phyloP scores from a whole-genome alignment of 2,329 filamentous ascomycete genomes.

The Penicillium occitanis region DNA sequence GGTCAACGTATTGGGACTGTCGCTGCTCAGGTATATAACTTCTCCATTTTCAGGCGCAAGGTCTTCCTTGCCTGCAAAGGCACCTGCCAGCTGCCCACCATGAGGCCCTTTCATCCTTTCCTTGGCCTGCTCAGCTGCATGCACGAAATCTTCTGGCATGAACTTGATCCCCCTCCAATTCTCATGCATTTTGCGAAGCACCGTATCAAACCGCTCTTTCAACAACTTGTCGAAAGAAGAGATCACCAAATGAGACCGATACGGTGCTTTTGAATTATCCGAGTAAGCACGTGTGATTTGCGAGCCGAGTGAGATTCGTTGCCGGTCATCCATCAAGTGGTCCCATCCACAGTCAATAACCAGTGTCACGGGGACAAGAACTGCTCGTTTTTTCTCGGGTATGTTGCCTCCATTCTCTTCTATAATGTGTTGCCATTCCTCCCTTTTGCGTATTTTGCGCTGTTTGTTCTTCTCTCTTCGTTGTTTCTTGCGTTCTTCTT shows the following conservation, averaged over 20 bases:
- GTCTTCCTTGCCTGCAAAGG: constrained; percentile 50
- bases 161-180: constrained; percentile 80
- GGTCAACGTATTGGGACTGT: constrained; percentile 81
- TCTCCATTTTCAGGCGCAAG: constrained; percentile 50
- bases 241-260: constrained; percentile 70
- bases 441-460: constrained; percentile 55
- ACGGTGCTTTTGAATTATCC: constrained; percentile 71
- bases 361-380: constrained; percentile 72
- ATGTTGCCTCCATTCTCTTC: constrained; percentile 30
- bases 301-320: constrained; percentile 75
- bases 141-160: constrained; percentile 70
- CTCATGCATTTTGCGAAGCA: constrained; percentile 68
- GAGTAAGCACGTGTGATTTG: constrained; percentile 89
- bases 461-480: constrained; percentile 56
- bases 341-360: constrained; percentile 93
- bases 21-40: constrained; percentile 86
- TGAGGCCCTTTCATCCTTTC: constrained; percentile 62
- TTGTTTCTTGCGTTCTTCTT: constrained; percentile 58
- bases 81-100: constrained; percentile 60
- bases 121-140: constrained; percentile 65
- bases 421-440: constrained; percentile 37
- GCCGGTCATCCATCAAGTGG: constrained; percentile 80
- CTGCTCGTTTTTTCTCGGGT: constrained; percentile 35
- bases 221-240: constrained; percentile 75
- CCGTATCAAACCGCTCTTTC: constrained; percentile 74